Evolutionary conservation across 306 rosid genomes (phyloP), one percentile per base, ranked within the genome.

Genomic region (Bauhinia variegata): DNA sequence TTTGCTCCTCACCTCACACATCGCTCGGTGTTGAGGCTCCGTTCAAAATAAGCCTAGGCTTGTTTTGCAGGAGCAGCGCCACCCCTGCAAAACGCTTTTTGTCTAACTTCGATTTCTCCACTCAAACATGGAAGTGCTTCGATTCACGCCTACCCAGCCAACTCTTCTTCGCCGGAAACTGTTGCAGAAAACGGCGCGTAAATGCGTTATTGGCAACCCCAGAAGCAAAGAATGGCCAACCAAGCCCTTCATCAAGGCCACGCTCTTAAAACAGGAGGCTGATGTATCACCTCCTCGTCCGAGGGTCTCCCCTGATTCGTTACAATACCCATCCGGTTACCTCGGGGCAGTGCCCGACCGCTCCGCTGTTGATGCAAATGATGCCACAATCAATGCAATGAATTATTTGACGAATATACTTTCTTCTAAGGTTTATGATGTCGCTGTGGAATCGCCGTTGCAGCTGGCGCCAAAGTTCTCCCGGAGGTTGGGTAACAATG

Each of bases 391-490:
- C 4, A 63, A 70, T 38, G 91, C 96, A 15, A 80, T 93, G 97
- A 63, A 34, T 28, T 93, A 91, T 67, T 78, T 93, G 85, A 95
- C 95, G 0, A 85, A 71, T 41, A 95, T 95, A 23, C 79, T 95
- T 14, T 60, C 92, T n/a, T 90, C 99, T 0, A 88, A 83, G 75
- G 99, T 88, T 6, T 95, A 95, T 14, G 97, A 90, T 23, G 90
- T 95, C 6, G 91, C 99, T 18, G 65, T 79, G 28, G 96, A 90
- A 54, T 75, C 99, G 4, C 97, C 97, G 18, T 73, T 93, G 15
- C 86, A 90, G 73, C 70, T 83, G 37, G 97, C 97, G 31, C 76
- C 87, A 8, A 90, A 79, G 82, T 80, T 90, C 33, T 90, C 99
- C 0, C 89, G 75, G 60, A 79, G 92, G 32, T 78, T 85, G 56